Conservation (phyloP, 257 asterid species). For the Solanum pimpinellifolium region DNA sequence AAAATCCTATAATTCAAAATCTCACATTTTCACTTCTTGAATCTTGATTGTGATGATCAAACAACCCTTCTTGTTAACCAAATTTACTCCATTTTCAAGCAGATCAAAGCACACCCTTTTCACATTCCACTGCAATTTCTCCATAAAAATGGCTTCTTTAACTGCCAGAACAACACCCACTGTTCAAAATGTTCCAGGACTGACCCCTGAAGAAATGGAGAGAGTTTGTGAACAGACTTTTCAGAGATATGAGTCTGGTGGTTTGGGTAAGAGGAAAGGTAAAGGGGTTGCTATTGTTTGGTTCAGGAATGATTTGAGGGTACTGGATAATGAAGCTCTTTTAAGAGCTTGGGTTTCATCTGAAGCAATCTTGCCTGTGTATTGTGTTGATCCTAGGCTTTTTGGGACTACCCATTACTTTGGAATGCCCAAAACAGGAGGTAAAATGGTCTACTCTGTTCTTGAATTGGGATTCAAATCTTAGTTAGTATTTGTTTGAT, state of each 20-base stretch:
- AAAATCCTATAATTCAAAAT: not conserved
- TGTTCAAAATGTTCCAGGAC: constrained; percentile 50
- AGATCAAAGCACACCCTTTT: not conserved
- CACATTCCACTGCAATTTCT: not conserved
- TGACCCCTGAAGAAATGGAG: constrained; percentile 44
- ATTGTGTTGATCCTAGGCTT: constrained; percentile 68
- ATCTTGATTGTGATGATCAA: not conserved
- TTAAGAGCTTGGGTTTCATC: constrained; percentile 73
- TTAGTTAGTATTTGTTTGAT: no score
- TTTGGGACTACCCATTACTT: constrained; percentile 58
- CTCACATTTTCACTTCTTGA: not conserved
- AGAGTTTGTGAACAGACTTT: constrained; percentile 36
- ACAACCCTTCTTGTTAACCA: not conserved
- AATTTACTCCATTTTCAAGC: not conserved
- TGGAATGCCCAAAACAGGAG: constrained; percentile 93
- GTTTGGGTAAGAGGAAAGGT: constrained; percentile 32
- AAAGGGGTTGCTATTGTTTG: constrained; percentile 82
- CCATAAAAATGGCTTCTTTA: constrained; percentile 21
- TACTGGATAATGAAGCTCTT: constrained; percentile 76
- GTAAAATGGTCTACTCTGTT: constrained; percentile 5
- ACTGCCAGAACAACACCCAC: constrained; percentile 28
- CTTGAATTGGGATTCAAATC: not conserved
- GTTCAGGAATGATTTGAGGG: constrained; percentile 86
- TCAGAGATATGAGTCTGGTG: constrained; percentile 19
- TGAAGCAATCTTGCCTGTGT: constrained; percentile 70